Percentiles rank a stretch among this genome's conserved stretches.
Conservation (phyloP, 192 early-diverging fungal species). For the Podila horticola region DNA sequence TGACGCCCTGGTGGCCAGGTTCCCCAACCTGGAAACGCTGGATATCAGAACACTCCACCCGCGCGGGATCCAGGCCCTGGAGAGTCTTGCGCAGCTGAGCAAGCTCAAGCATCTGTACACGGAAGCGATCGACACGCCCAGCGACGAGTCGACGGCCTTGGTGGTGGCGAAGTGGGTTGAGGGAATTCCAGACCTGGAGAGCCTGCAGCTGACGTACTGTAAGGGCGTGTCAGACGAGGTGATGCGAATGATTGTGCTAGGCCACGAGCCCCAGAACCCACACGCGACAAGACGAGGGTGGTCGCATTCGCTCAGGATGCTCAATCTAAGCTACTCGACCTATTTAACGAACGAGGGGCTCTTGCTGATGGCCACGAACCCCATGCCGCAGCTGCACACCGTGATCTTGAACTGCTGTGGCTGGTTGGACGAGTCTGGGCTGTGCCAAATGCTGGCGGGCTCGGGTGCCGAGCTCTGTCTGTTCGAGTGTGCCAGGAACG, state of each 20-base stretch:
- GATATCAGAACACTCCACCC: slow-evolving; percentile 31
- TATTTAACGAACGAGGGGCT: slow-evolving; percentile 35
- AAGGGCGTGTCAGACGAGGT: slow-evolving; percentile 28
- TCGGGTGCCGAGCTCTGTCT: slow-evolving; percentile 17
- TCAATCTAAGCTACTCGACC: slow-evolving; percentile 33
- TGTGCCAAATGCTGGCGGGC: slow-evolving; percentile 10
- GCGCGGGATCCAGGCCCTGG: slow-evolving; percentile 24
- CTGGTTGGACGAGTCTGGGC: slow-evolving; percentile 17
- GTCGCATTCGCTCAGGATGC: slow-evolving; percentile 38
- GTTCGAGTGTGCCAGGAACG: slow-evolving; percentile 30
- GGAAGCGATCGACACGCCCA: slow-evolving; percentile 22
- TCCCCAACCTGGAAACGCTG: slow-evolving; percentile 32
- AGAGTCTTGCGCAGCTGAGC: slow-evolving; percentile 10
- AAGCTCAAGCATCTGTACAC: slow-evolving; percentile 37
- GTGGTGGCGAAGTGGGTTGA: slow-evolving; percentile 37
- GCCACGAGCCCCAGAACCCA: not conserved
- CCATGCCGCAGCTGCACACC: slow-evolving; percentile 22
- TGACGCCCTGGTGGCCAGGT: slow-evolving; percentile 20
- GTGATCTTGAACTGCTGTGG: slow-evolving; percentile 35
- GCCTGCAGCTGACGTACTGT: slow-evolving; percentile 32
- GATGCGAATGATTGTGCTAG: slow-evolving; percentile 20
- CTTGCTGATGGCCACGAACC: not conserved
- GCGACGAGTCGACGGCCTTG: slow-evolving; percentile 2
- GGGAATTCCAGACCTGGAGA: slow-evolving; percentile 31
- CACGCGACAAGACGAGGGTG: slow-evolving; percentile 20